Conservation (phyloP, 208 protist genomes). For the Leishmania mexicana region DNA sequence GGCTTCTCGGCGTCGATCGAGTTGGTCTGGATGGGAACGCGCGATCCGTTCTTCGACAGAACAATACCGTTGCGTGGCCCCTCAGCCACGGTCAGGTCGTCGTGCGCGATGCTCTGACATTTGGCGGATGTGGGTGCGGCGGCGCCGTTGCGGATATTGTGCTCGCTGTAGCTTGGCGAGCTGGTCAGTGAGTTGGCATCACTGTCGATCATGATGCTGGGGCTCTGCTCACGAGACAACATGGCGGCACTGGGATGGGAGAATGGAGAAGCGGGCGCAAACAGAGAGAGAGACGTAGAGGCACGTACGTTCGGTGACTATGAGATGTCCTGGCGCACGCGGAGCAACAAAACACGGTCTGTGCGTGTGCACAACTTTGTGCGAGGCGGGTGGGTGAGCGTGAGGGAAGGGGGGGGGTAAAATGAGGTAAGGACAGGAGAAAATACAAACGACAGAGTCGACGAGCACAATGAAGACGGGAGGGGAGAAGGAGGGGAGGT, state of each 20-base stretch:
- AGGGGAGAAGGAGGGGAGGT: not conserved
- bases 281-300: not conserved
- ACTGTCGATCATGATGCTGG: conserved; percentile 14
- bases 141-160: not conserved
- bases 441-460: not conserved
- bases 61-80: not conserved
- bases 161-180: conserved; percentile 4
- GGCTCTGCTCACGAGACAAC: conserved; percentile 28
- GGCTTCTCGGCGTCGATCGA: not conserved
- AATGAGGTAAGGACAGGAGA: not conserved
- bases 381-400: not conserved
- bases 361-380: not conserved
- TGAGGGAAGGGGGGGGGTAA: not conserved
- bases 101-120: not conserved
- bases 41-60: not conserved
- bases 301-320: not conserved
- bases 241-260: not conserved
- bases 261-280: not conserved
- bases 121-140: not conserved
- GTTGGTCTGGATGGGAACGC: not conserved
- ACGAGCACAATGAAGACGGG: not conserved
- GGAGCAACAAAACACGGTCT: not conserved
- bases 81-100: not conserved
- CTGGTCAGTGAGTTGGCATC: not conserved
- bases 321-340: not conserved